phyloP scores from a whole-genome alignment of 2,329 filamentous ascomycete genomes.

The Beauveria brongniartii region DNA sequence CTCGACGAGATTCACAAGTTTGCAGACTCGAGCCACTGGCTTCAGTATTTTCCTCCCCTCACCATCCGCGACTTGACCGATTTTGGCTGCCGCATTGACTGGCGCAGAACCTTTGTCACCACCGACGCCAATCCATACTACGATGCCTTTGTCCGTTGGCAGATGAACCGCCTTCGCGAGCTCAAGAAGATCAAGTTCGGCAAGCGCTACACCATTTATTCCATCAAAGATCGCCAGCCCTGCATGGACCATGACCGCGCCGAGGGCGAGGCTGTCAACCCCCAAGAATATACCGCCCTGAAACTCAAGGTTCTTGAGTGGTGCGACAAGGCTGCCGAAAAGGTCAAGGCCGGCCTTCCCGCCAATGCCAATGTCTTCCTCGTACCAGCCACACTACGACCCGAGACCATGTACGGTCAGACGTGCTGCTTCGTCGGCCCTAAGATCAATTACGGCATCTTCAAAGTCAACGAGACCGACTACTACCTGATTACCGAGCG shows the following conservation, averaged over 20 bases:
- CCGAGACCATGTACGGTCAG: constrained; percentile 99
- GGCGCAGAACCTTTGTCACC: constrained; percentile 86
- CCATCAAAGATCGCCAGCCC: constrained; percentile 36
- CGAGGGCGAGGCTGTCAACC: constrained; percentile 46
- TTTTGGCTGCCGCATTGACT: constrained; percentile 83
- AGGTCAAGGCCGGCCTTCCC: constrained; percentile 70
- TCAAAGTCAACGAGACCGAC: constrained; percentile 67
- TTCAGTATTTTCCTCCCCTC: constrained; percentile 68
- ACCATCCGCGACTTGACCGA: constrained; percentile 66
- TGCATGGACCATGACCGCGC: constrained; percentile 42
- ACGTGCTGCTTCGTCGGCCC: constrained; percentile 93
- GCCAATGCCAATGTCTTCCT: constrained; percentile 75
- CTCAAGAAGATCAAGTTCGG: constrained; percentile 90
- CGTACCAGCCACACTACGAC: constrained; percentile 82
- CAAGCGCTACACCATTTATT: constrained; percentile 86
- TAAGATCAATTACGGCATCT: constrained; percentile 81
- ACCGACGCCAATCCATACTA: constrained; percentile 97
- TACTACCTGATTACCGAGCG: constrained; percentile 80
- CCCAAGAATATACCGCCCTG: constrained; percentile 87
- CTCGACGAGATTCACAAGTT: constrained; percentile 87
- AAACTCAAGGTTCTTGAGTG: constrained; percentile 90
- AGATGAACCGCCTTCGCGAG: constrained; percentile 88
- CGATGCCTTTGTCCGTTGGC: constrained; percentile 91
- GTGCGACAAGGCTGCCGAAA: constrained; percentile 65
- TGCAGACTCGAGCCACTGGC: constrained; percentile 84